Base-by-base conservation (phyloP, 495 filamentous ascomycete species). In the Amorphotheca resinae region DNA sequence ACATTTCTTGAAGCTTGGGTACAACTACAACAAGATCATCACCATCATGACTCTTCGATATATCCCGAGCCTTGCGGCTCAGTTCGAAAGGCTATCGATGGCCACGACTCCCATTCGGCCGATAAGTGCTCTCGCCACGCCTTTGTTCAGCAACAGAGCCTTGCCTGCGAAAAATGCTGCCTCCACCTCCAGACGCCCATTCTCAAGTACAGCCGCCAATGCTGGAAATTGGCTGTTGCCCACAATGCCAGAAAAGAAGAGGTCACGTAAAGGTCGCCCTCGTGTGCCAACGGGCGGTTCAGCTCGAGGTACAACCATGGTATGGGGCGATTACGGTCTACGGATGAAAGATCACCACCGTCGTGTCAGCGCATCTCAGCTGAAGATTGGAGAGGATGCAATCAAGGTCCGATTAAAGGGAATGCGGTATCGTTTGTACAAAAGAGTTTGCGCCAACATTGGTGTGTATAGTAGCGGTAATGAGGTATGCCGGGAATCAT, bases 381-480 rank as follows among this genome's bases (percentile, higher is more conserved):
- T 96, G 38, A 84, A 86, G 63, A 75, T 83, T 46, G 93, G 84
- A 46, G 88, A 93, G 59, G 87, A 95, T 34, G 84, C 88, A 1
- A 95, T 99, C 60, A 88, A 84, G 59, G 72, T 74, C 50, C 74
- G 87, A 47, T 61, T 99, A 39, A 72, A 93, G 65, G 93, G 93
- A 21, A 80, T 94, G 74, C 84, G 86, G 52, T 99, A 89, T 61
- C 75, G 82, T 32, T 61, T 99, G 38, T 99, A 89, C 64, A 93
- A 81, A 68, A 73, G 93, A 42, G 78, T 96, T 20, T 76, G 76
- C 46, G 87, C 87, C 45, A 95, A 87, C 60, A 82, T 94, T 47
- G 89, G 87, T 56, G 91, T 99, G 9, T 99, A 87, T 64, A 82
- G 84, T 41, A 87, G 79, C 60, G 91, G 91, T 20, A 96, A 96